These are phyloP conservation scores for Wickerhamiella shivajii DNA, from an alignment of 805 yeast species.

Conservation along the genomic window DNA sequence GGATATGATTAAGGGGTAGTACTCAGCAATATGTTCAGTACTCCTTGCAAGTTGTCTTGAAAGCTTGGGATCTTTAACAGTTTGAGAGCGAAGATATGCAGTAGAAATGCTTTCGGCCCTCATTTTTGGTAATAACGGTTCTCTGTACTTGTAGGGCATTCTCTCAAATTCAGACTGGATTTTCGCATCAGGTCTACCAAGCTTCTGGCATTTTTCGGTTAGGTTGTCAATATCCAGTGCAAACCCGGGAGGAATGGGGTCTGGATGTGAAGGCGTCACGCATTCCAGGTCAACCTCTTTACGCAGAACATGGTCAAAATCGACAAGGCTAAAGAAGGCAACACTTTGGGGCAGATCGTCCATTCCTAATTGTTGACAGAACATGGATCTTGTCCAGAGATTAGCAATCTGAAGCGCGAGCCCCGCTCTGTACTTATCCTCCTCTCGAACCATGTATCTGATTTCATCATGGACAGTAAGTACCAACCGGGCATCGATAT, in stretches of 20 bases:
- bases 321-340: conserved; percentile 91
- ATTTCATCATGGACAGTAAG: conserved; percentile 94
- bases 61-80: neutral
- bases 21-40: neutral
- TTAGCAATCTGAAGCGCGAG: conserved; percentile 78
- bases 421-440: conserved; percentile 64
- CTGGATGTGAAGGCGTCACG: conserved; percentile 73
- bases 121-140: conserved; percentile 24
- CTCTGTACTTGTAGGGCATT: conserved; percentile 1
- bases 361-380: conserved; percentile 83
- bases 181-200: conserved; percentile 10
- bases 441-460: conserved; percentile 59
- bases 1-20: neutral
- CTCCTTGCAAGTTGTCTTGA: neutral
- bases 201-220: conserved; percentile 22
- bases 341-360: conserved; percentile 83
- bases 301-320: conserved; percentile 72
- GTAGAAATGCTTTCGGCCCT: no score
- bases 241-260: conserved; percentile 65
- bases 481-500: conserved; percentile 59
- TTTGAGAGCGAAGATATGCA: neutral
- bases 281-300: conserved; percentile 90
- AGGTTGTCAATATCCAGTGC: conserved; percentile 46
- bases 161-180: conserved; percentile 1
- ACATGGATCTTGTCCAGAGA: conserved; percentile 92